Evolutionary conservation across 2,329 filamentous ascomycete genomes (phyloP).

Genomic region (Fusarium nurragi): DNA sequence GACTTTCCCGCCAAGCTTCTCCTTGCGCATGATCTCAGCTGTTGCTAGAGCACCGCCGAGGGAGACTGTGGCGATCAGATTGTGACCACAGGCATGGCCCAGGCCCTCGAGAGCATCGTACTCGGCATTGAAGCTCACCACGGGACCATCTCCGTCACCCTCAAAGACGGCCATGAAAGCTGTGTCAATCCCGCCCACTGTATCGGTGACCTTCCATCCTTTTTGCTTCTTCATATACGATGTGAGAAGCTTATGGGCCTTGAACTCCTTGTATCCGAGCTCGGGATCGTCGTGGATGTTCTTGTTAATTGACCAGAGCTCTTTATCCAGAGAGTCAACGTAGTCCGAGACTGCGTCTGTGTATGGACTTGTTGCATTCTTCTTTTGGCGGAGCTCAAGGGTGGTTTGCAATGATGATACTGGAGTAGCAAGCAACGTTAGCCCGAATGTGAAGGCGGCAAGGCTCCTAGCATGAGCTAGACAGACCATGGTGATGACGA

Average conservation of each 20-base stretch:
- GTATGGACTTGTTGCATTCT: conserved; percentile 23
- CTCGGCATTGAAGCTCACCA: conserved; percentile 56
- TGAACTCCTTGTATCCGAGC: conserved; percentile 54
- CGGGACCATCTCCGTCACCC: conserved; percentile 49
- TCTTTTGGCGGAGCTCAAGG: conserved; percentile 18
- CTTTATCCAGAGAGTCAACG: conserved; percentile 28
- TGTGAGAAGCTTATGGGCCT: conserved; percentile 54
- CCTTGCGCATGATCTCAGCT: conserved; percentile 29
- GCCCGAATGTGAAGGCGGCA: conserved; percentile 2
- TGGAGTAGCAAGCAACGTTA: conserved; percentile 2
- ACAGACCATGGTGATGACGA: conserved; percentile 10
- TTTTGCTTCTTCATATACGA: conserved; percentile 49
- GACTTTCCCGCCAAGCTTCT: conserved; percentile 33
- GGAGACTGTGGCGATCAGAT: conserved; percentile 36
- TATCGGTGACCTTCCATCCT: conserved; percentile 52
- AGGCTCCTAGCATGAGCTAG: conserved; percentile 3
- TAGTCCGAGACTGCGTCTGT: conserved; percentile 23
- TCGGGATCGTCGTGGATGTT: conserved; percentile 57
- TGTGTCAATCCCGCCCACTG: conserved; percentile 54
- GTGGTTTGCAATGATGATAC: background rate
- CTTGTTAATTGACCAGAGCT: conserved; percentile 49
- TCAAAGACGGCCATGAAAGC: conserved; percentile 56
- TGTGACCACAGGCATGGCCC: conserved; percentile 38
- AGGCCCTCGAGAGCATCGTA: conserved; percentile 41
- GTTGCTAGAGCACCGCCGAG: conserved; percentile 27